These are phyloP conservation scores for Rhizopus sp. DNA, from an alignment of 371 early-diverging fungal genomes.

Conservation along the genomic window DNA sequence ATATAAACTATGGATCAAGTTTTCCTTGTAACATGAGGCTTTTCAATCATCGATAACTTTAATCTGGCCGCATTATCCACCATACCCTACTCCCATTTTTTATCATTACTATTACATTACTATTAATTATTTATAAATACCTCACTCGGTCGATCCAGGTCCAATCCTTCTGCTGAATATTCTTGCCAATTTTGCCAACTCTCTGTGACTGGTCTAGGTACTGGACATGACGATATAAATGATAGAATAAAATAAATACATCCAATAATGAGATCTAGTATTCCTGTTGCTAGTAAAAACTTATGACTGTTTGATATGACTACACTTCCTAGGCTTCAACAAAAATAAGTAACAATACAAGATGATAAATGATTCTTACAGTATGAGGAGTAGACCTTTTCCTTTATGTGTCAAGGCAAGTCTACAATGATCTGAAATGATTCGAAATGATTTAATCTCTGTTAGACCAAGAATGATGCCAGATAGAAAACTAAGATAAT, in stretches of 20 bases:
- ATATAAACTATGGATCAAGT: constrained; percentile 65
- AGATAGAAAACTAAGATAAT: constrained; percentile 28
- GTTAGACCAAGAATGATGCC: constrained; percentile 22
- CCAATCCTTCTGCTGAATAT: constrained; percentile 38
- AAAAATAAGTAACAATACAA: constrained; percentile 16
- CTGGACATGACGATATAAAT: constrained; percentile 25
- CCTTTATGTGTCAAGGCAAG: constrained; percentile 32
- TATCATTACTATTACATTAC: background rate
- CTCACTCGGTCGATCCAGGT: constrained; percentile 24
- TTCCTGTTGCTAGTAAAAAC: constrained; percentile 25
- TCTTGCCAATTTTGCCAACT: constrained; percentile 46
- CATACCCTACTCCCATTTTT: background rate
- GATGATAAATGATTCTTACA: constrained; percentile 21
- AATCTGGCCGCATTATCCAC: constrained; percentile 7
- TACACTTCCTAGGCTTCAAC: constrained; percentile 14
- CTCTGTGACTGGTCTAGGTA: constrained; percentile 24
- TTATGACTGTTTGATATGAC: constrained; percentile 19
- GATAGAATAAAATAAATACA: constrained; percentile 34
- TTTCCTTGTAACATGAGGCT: constrained; percentile 15
- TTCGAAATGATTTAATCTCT: constrained; percentile 24
- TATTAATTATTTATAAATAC: background rate
- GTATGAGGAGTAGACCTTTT: constrained; percentile 30
- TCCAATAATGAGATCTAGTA: constrained; percentile 23
- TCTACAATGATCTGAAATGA: constrained; percentile 18
- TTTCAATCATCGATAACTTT: constrained; percentile 10